These are phyloP conservation scores for Trichoderma lentiforme DNA, from an alignment of 2,329 filamentous ascomycete genomes.

Conservation along the genomic window DNA sequence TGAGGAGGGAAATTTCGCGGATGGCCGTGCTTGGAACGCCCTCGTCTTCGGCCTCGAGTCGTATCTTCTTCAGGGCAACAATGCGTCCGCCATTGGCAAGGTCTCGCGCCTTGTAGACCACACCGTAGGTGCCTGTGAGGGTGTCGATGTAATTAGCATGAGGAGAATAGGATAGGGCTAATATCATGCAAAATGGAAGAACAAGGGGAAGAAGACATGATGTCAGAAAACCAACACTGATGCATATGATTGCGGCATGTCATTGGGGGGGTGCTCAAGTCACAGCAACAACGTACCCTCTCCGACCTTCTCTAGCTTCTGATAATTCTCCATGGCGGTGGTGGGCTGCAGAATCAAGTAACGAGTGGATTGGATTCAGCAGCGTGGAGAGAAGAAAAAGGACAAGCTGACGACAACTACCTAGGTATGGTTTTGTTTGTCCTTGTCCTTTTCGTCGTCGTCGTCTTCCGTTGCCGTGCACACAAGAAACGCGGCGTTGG, in stretches of 20 bases:
- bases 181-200: not conserved
- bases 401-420: not conserved
- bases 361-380: not conserved
- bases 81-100: conserved; percentile 78
- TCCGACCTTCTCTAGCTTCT: conserved; percentile 94
- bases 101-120: conserved; percentile 91
- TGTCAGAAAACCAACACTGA: not conserved
- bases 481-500: conserved; percentile 5
- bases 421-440: not conserved
- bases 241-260: not conserved
- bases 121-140: conserved; percentile 77
- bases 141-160: conserved; percentile 10
- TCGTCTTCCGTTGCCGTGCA: conserved; percentile 3
- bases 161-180: not conserved
- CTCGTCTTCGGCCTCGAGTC: conserved; percentile 91
- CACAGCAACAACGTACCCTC: conserved; percentile 62
- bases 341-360: not conserved
- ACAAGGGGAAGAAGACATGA: not conserved
- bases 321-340: conserved; percentile 81
- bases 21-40: conserved; percentile 91
- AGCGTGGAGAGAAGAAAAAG: not conserved
- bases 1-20: conserved; percentile 88
- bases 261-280: not conserved
- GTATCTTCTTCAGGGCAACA: conserved; percentile 92
- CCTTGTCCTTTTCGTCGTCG: not conserved